Evolutionary conservation across 352 stramenopile genomes (phyloP).

Genomic region (Phytopythium cucurbitacearum): DNA sequence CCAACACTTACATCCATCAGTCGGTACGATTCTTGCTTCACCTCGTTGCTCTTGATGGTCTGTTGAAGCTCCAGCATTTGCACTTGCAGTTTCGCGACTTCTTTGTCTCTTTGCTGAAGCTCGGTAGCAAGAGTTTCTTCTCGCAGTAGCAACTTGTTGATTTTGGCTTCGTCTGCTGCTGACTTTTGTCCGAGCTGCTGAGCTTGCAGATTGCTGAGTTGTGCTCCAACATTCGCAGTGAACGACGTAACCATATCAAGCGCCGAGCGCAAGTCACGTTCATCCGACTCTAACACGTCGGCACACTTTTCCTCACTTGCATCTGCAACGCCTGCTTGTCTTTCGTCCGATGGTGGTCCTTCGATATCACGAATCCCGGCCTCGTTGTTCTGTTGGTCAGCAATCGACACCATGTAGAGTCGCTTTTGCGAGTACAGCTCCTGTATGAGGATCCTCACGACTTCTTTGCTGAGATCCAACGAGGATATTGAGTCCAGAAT

Average conservation of each 20-base stretch:
- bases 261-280: conserved; percentile 24
- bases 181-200: conserved; percentile 11
- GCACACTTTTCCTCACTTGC: conserved; percentile 13
- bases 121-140: conserved; percentile 15
- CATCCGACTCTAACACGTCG: conserved; percentile 21
- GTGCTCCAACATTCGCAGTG: conserved; percentile 10
- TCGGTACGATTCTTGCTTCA: conserved; percentile 56
- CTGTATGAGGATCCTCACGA: conserved; percentile 48
- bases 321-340: conserved; percentile 2
- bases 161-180: conserved; percentile 10
- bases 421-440: conserved; percentile 51
- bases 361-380: conserved; percentile 9
- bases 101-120: conserved; percentile 19
- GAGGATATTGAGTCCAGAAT: conserved; percentile 44
- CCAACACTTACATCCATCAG: conserved; percentile 44
- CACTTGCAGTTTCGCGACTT: conserved; percentile 18
- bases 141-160: conserved; percentile 19
- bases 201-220: conserved; percentile 10
- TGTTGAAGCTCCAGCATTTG: conserved; percentile 30
- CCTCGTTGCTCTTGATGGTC: conserved; percentile 34
- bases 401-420: conserved; percentile 24
- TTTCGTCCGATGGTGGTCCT: background rate
- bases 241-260: conserved; percentile 35
- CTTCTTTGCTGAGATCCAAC: conserved; percentile 34
- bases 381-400: conserved; percentile 9